A percentile compares a stretch with the other conserved stretches of the same genome.
Conservation (phyloP, 2,329 filamentous ascomycete species). For the Periconia digitata region DNA sequence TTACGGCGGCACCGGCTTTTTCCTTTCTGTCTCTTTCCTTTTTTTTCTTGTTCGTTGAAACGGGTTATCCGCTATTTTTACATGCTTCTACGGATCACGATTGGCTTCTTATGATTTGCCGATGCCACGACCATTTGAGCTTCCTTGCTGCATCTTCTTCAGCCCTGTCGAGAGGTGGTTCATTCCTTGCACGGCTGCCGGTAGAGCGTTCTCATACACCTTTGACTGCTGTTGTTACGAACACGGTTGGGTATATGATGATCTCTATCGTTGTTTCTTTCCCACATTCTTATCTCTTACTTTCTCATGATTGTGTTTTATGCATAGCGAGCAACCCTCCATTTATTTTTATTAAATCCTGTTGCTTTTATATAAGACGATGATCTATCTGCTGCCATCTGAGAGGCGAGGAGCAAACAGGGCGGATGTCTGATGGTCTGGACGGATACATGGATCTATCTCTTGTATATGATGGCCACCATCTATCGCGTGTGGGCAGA, state of each 20-base stretch:
- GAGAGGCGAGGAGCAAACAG: background rate
- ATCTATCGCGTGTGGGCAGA: too few species aligned
- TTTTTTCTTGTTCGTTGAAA: conserved; percentile 14
- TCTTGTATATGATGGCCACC: too few species aligned
- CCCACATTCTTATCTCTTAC: conserved; percentile 2
- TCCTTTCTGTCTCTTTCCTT: conserved; percentile 10
- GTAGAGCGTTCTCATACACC: background rate
- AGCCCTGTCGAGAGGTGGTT: background rate
- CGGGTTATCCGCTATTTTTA: conserved; percentile 10
- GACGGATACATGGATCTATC: too few species aligned
- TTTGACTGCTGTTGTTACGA: background rate
- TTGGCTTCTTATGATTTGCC: conserved; percentile 25
- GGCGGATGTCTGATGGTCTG: background rate
- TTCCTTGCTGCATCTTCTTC: background rate
- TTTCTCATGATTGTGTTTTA: conserved; percentile 41
- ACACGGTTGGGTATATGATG: conserved; percentile 6
- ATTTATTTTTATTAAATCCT: conserved; percentile 1
- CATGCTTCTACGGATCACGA: conserved; percentile 27
- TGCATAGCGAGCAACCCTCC: conserved; percentile 37
- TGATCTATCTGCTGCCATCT: background rate
- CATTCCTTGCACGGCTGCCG: conserved; percentile 7
- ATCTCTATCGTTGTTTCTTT: background rate
- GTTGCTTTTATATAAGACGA: background rate
- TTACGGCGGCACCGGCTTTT: conserved; percentile 25
- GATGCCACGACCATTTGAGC: conserved; percentile 22